phyloP scores from a whole-genome alignment of 345 rosid species.

The Brassica incana region DNA sequence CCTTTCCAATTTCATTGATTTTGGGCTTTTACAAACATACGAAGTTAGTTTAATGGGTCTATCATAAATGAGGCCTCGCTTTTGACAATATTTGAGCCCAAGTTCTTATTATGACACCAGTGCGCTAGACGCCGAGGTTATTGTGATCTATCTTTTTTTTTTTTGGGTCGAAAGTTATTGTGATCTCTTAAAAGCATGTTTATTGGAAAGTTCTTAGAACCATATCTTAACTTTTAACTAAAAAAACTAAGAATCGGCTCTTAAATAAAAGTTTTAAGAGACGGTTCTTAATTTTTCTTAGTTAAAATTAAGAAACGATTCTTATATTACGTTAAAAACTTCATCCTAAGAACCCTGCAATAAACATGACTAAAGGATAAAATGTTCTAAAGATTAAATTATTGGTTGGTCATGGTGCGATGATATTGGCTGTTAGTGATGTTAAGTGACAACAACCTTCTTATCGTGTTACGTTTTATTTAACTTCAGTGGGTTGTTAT shows the following conservation, averaged over 20 bases:
- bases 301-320: too few relatives aligned
- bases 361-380: background rate
- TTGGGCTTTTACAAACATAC: slow-evolving; percentile 1
- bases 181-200: too few relatives aligned
- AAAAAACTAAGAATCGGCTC: too few relatives aligned
- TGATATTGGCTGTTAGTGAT: slow-evolving; percentile 24
- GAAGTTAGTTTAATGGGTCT: background rate
- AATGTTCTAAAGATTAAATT: background rate
- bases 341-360: too few relatives aligned
- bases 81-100: background rate
- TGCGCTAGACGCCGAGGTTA: background rate
- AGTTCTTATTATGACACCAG: background rate
- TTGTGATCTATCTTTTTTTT: background rate
- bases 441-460: slow-evolving; percentile 14
- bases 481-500: slow-evolving; percentile 26
- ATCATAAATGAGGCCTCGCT: background rate
- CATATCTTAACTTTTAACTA: too few relatives aligned
- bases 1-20: background rate
- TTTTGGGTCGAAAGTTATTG: too few relatives aligned
- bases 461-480: background rate
- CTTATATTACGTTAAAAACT: too few relatives aligned
- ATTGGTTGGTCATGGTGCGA: slow-evolving; percentile 10
- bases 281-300: too few relatives aligned
- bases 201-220: too few relatives aligned
- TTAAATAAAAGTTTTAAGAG: too few relatives aligned